Evolutionary conservation across 2,329 filamentous ascomycete genomes (phyloP).

Genomic region (Aspergillus alliaceus): DNA sequence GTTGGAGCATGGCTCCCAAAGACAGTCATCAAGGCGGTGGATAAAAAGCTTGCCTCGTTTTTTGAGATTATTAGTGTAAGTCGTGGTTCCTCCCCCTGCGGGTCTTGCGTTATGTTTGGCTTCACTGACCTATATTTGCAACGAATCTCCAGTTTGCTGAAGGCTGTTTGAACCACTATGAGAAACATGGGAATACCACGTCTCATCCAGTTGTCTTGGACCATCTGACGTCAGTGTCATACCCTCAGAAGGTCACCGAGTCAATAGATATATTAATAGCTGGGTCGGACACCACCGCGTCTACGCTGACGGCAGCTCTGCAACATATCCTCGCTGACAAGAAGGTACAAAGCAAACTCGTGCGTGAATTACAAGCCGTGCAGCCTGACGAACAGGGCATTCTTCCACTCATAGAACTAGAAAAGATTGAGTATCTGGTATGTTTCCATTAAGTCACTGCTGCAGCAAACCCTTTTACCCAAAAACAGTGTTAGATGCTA

Average conservation of each 20-base stretch:
- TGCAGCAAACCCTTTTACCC: neutral
- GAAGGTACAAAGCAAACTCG: neutral
- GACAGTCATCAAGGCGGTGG: neutral
- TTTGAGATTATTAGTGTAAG: neutral
- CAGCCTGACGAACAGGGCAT: neutral
- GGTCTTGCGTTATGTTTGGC: neutral
- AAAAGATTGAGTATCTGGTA: slow-evolving; percentile 7
- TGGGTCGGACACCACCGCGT: slow-evolving; percentile 11
- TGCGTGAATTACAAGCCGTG: neutral
- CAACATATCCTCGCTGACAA: neutral
- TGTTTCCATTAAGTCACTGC: neutral
- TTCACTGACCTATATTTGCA: too few relatives aligned
- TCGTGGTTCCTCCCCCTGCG: too few relatives aligned
- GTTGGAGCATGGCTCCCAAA: neutral
- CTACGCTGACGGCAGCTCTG: slow-evolving; percentile 6
- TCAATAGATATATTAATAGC: slow-evolving; percentile 11
- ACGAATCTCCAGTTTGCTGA: slow-evolving; percentile 3
- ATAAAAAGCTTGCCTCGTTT: neutral
- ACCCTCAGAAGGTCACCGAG: slow-evolving; percentile 3
- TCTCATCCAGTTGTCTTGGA: slow-evolving; percentile 11
- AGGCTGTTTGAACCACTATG: slow-evolving; percentile 3
- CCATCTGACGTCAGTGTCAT: neutral
- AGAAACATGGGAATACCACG: neutral
- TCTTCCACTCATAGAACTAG: neutral
- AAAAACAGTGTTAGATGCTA: neutral